Conservation (phyloP, 345 rosid species). For the Passiflora organensis region DNA sequence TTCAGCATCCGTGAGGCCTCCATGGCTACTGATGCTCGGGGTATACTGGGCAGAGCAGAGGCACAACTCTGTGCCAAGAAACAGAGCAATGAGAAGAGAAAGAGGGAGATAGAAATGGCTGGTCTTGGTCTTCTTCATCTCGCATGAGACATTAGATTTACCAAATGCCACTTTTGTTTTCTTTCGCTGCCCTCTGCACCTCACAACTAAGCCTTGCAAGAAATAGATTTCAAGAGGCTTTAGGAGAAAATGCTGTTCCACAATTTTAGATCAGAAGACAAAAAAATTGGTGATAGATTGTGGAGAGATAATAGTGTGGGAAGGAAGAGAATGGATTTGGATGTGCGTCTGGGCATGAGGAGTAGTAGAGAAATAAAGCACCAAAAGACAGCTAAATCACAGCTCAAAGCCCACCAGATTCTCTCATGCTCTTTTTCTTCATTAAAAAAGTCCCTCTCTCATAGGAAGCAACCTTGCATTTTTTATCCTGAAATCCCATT, state of each 20-base stretch:
- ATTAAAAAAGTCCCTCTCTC: not conserved
- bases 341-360: constrained; percentile 20
- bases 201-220: not conserved
- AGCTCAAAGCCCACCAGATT: constrained; percentile 69
- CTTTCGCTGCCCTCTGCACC: not conserved
- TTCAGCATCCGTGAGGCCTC: constrained; percentile 51
- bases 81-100: constrained; percentile 17
- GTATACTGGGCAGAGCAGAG: constrained; percentile 24
- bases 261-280: constrained; percentile 17
- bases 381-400: constrained; percentile 74
- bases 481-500: constrained; percentile 10
- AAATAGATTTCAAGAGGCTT: constrained; percentile 1
- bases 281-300: constrained; percentile 5
- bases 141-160: constrained; percentile 59
- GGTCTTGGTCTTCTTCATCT: constrained; percentile 66
- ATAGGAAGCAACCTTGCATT: constrained; percentile 2
- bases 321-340: constrained; percentile 27
- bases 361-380: constrained; percentile 28
- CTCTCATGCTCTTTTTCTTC: constrained; percentile 22
- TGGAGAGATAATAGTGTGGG: constrained; percentile 3
- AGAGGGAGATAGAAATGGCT: constrained; percentile 21
- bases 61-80: constrained; percentile 5
- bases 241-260: not conserved
- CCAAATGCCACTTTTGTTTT: constrained; percentile 21
- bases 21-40: constrained; percentile 34